These are phyloP conservation scores for Meyerozyma sp. DNA, from an alignment of 1,139 yeast species.

Conservation along the genomic window DNA sequence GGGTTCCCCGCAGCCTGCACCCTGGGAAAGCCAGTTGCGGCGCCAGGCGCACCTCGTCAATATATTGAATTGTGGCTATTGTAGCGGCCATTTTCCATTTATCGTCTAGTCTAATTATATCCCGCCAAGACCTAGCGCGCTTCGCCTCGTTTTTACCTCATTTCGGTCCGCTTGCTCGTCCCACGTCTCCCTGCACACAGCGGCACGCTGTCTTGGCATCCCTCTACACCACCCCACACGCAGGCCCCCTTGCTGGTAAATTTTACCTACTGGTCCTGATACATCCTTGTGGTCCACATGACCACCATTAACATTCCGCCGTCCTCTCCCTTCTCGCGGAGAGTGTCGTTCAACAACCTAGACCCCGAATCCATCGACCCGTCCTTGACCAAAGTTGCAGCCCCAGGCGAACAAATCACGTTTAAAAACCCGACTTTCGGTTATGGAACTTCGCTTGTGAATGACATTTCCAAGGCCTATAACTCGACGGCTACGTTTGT, in stretches of 20 bases:
- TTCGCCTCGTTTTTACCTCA: not conserved
- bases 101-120: too few relatives aligned
- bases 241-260: not conserved
- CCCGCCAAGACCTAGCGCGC: too few relatives aligned
- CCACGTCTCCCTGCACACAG: not conserved
- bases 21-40: too few relatives aligned
- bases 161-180: not conserved
- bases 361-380: constrained; percentile 20
- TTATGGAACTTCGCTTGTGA: constrained; percentile 10
- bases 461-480: constrained; percentile 13
- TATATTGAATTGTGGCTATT: too few relatives aligned
- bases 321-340: constrained; percentile 19
- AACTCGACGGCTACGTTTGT: constrained; percentile 3
- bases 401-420: not conserved
- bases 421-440: constrained; percentile 8
- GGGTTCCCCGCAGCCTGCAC: not conserved
- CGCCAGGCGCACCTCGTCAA: too few relatives aligned
- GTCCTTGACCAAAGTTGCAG: not conserved
- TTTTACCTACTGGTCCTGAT: not conserved
- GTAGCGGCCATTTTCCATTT: too few relatives aligned
- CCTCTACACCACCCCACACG: not conserved
- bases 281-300: not conserved
- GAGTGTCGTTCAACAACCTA: constrained; percentile 43
- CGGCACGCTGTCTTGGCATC: not conserved
- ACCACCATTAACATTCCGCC: not conserved